Evolutionary conservation across 305 asterid species (phyloP).

Genomic region (Solanum hybrid): DNA sequence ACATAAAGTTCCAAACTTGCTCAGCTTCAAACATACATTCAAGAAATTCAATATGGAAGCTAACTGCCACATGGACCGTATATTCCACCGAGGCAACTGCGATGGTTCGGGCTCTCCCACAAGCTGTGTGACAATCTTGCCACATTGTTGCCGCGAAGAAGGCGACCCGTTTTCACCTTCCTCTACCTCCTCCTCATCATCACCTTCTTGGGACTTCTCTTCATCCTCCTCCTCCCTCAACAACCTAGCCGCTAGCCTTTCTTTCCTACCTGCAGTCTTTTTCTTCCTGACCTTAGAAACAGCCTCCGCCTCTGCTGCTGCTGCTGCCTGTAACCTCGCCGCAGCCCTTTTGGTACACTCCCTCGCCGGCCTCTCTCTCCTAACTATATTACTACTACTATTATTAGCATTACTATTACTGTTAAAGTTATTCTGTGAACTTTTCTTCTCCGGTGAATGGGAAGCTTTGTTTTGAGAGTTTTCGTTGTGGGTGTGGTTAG

Average conservation of each 20-base stretch:
- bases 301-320: slow-evolving; percentile 78
- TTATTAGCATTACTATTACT: slow-evolving; percentile 16
- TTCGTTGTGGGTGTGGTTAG: slow-evolving; percentile 6
- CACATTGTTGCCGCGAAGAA: slow-evolving; percentile 33
- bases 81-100: slow-evolving; percentile 76
- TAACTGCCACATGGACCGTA: slow-evolving; percentile 96
- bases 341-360: slow-evolving; percentile 95
- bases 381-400: slow-evolving; percentile 22
- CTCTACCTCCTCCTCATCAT: slow-evolving; percentile 32
- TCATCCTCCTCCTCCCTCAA: slow-evolving; percentile 63
- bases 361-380: slow-evolving; percentile 93
- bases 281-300: slow-evolving; percentile 50
- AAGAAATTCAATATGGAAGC: slow-evolving; percentile 91
- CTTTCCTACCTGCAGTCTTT: slow-evolving; percentile 47
- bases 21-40: slow-evolving; percentile 48
- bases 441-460: neutral
- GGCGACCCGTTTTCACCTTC: slow-evolving; percentile 37
- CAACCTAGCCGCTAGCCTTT: slow-evolving; percentile 40
- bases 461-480: neutral
- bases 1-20: neutral
- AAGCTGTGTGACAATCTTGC: slow-evolving; percentile 55
- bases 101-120: slow-evolving; percentile 79
- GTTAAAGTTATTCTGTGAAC: slow-evolving; percentile 3
- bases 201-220: slow-evolving; percentile 17
- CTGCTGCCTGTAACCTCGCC: slow-evolving; percentile 76